Evolutionary conservation across 1,139 yeast species (phyloP).

Genomic region (Yamadazyma diddensiae): DNA sequence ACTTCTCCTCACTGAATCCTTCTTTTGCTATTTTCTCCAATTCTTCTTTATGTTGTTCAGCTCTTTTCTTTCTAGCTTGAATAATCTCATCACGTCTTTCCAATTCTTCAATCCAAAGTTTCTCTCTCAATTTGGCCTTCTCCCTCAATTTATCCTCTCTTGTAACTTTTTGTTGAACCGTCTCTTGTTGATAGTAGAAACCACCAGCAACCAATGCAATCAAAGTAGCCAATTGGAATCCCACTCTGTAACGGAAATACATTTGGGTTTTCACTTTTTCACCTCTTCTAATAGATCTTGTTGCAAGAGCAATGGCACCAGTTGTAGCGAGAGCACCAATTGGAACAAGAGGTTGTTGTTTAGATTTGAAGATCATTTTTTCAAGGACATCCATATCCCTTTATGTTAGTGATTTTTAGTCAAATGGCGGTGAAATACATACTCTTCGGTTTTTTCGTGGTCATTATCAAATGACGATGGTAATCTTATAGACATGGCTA

Average conservation of each 20-base stretch:
- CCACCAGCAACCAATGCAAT: conserved; percentile 84
- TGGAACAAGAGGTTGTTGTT: conserved; percentile 80
- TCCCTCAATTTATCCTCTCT: conserved; percentile 62
- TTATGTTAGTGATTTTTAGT: conserved; percentile 9
- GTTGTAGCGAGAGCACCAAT: conserved; percentile 75
- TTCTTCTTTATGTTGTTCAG: conserved; percentile 38
- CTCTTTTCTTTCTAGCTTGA: conserved; percentile 56
- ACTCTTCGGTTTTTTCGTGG: conserved; percentile 13
- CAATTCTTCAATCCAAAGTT: conserved; percentile 86
- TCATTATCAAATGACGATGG: conserved; percentile 17
- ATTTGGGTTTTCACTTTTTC: conserved; percentile 73
- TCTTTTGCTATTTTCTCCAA: conserved; percentile 38
- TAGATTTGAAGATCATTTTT: conserved; percentile 41
- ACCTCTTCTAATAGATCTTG: conserved; percentile 70
- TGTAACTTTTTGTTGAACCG: conserved; percentile 40
- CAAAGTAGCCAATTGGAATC: conserved; percentile 76
- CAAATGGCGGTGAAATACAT: conserved; percentile 8
- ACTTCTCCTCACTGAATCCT: conserved; percentile 31
- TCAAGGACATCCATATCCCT: conserved; percentile 32
- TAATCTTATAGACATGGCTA: conserved; percentile 16
- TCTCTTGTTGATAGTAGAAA: conserved; percentile 50
- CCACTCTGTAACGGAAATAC: conserved; percentile 89
- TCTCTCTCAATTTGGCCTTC: conserved; percentile 82
- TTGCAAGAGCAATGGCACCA: conserved; percentile 78
- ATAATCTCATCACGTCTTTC: conserved; percentile 76